Percentiles rank a stretch among this genome's conserved stretches.
phyloP scores from a whole-genome alignment of 257 asterid species.

The Solanum paucissectum region DNA sequence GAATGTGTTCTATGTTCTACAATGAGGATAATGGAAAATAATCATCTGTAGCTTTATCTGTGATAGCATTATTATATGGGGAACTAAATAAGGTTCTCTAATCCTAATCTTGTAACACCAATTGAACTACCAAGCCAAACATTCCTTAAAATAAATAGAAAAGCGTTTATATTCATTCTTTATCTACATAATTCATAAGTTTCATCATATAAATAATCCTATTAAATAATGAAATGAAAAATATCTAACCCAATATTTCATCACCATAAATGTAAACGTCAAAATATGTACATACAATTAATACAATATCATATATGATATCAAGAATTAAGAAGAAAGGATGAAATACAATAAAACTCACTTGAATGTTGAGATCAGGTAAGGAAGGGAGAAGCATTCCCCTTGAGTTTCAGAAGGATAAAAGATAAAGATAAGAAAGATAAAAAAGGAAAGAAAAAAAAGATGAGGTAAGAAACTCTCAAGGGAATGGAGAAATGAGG shows the following conservation, averaged over 20 bases:
- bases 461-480: constrained; percentile 1
- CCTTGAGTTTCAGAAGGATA: not conserved
- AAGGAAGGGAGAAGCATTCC: not conserved
- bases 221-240: not conserved
- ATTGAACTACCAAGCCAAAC: not conserved
- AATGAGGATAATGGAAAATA: not conserved
- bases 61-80: too few species aligned
- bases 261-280: not conserved
- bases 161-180: not conserved
- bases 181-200: not conserved
- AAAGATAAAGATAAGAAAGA: not conserved
- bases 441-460: not conserved
- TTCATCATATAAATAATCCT: not conserved
- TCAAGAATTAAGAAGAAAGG: not conserved
- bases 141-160: not conserved
- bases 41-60: not conserved
- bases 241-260: not conserved
- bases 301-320: not conserved
- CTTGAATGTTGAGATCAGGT: not conserved
- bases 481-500: not conserved
- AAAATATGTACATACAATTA: not conserved
- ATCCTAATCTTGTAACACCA: not conserved
- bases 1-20: not conserved
- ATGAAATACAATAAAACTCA: not conserved
- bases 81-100: too few species aligned